A percentile compares a stretch with the other conserved stretches of the same genome.
These are phyloP conservation scores for Cryptosporidium tyzzeri DNA, from an alignment of 169 alveolate species.

Conservation along the genomic window DNA sequence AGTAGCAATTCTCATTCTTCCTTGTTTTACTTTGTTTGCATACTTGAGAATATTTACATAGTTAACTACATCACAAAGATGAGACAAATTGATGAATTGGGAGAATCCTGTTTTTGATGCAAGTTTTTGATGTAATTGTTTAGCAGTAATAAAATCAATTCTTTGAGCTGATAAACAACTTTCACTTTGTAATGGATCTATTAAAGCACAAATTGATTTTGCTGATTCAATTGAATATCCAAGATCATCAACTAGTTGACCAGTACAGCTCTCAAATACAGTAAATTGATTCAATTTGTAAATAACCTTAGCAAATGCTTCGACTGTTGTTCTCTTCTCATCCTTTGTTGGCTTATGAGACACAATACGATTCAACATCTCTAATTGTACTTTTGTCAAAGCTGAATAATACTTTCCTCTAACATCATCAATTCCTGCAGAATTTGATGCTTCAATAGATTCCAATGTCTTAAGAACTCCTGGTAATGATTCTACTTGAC, in stretches of 20 bases:
- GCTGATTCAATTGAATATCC: conserved; percentile 50
- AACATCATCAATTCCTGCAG: conserved; percentile 72
- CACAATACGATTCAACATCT: conserved; percentile 38
- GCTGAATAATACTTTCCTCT: conserved; percentile 61
- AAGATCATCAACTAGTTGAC: conserved; percentile 57
- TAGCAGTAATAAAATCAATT: conserved; percentile 56
- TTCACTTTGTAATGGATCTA: conserved; percentile 72
- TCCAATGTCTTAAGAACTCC: conserved; percentile 68
- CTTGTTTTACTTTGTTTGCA: conserved; percentile 53
- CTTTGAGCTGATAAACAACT: conserved; percentile 69
- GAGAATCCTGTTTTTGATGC: conserved; percentile 30
- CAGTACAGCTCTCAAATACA: conserved; percentile 65
- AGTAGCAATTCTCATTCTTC: conserved; percentile 67
- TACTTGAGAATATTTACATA: conserved; percentile 64
- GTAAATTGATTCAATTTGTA: conserved; percentile 61
- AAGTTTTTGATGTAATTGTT: conserved; percentile 60
- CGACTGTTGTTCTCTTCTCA: conserved; percentile 66
- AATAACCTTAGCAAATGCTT: conserved; percentile 66
- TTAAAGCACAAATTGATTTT: conserved; percentile 55
- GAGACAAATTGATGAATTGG: conserved; percentile 59
- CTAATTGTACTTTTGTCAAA: conserved; percentile 53
- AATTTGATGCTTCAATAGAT: conserved; percentile 33
- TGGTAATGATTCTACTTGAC: conserved; percentile 64
- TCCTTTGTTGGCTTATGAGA: conserved; percentile 55
- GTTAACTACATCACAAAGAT: conserved; percentile 60